phyloP scores from a whole-genome alignment of 148 eudicot species.

The Fagopyrum tataricum region DNA sequence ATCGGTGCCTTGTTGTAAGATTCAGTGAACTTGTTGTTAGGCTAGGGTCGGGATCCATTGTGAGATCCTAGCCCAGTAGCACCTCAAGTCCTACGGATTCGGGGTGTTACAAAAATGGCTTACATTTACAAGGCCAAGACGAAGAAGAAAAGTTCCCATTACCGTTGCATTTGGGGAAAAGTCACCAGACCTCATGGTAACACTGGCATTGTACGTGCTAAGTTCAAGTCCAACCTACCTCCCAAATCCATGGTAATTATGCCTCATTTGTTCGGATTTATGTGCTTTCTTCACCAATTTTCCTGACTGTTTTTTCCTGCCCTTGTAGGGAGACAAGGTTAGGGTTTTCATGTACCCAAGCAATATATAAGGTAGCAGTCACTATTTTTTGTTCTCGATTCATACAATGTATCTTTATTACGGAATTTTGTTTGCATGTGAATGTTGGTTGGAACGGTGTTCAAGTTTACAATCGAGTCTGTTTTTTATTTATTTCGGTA shows the following conservation, averaged over 20 bases:
- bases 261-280: background rate
- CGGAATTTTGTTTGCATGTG: background rate
- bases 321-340: conserved; percentile 38
- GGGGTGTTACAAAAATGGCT: no score
- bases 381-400: background rate
- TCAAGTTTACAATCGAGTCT: background rate
- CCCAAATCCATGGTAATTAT: conserved; percentile 39
- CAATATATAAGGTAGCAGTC: conserved; percentile 34
- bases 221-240: conserved; percentile 46
- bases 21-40: no score
- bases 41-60: no score
- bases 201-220: conserved; percentile 42
- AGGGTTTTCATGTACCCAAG: conserved; percentile 57
- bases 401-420: background rate
- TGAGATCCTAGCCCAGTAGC: no score
- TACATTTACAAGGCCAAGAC: conserved; percentile 45
- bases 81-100: no score
- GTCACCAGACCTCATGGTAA: conserved; percentile 45
- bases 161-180: conserved; percentile 51
- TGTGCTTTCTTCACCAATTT: background rate
- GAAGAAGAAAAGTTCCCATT: conserved; percentile 37
- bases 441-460: background rate
- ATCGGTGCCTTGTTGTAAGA: no score
- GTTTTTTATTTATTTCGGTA: background rate
- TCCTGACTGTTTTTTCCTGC: background rate